Evolutionary conservation across 2,329 filamentous ascomycete genomes (phyloP), one percentile per base, ranked within the genome.

Genomic region (Hypoxylon rubiginosum): DNA sequence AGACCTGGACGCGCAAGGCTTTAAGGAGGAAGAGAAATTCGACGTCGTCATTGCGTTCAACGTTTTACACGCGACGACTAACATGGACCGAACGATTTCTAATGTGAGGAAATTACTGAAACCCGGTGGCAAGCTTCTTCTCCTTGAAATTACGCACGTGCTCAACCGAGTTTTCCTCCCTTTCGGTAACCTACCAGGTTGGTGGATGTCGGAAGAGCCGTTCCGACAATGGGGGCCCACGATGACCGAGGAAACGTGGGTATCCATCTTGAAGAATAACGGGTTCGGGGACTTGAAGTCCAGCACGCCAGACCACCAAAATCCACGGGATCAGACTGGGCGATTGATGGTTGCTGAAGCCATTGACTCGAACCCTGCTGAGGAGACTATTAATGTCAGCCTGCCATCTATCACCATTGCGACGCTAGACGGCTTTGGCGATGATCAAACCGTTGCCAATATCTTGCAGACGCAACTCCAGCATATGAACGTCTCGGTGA

Each of bases 1-100:
- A 10, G 39, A 53, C 24, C 34, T 55, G 5, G 10, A 2, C 0
- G 48, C 41, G 7, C 70, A 73, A 46, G 72, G 71, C 2, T 74
- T 63, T 30, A 69, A 74, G 5, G 57, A 52, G 1, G 46, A 61
- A 0, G 39, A 48, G 1, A 49, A 58, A 4, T 74, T 71, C 34
- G 73, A 74, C 30, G 79, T 77, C 19, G 10, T 41, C 36, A 17
- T 41, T 10, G 36, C 36, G 0, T 28, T 57, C 30, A 73, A 73
- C 48, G 70, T 73, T n/a, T 43, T 74, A 17, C 72, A 74, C 49
- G 72, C 72, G 9, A 74, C 72, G 3, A 32, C 54, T 0, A 43
- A 58, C 11, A 28, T 74, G 19, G 41, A 57, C 1, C 17, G 49
- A 3, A 71, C 72, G 1, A 49, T 74, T 21, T n/a, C 34, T 10